Evolutionary conservation across 1,139 yeast species (phyloP), one percentile per base, ranked within the genome.

Genomic region (Pichia sp.): DNA sequence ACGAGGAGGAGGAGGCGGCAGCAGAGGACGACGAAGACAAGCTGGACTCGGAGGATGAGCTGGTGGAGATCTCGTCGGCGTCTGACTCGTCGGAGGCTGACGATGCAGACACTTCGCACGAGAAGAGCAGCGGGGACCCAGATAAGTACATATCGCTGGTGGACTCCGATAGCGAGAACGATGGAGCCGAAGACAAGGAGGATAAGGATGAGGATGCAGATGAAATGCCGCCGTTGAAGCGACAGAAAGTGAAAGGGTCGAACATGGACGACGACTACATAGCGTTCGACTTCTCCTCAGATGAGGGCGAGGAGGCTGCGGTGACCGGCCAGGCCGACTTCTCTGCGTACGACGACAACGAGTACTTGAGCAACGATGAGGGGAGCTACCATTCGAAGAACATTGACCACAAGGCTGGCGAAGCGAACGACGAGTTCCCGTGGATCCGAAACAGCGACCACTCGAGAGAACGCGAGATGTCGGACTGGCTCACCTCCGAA

Each of bases 401-500:
- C 42, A 54, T 60, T 10, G 52, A 50, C 24, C 67, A 63, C 55
- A 66, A 60, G 52, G 56, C 61, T 2, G 70, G 67, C 1, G 62
- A 61, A 6, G 56, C 68, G 20, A 71, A 75, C 51, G 70, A 78
- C 0, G 78, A 80, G 49, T 88, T 74, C 63, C 96, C 97, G 0
- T 90, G 97, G 97, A 79, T 90, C 36, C 76, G 83, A 56, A 82
- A 84, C 60, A 87, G 84, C 61, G 89, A 85, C 62, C 93, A 87
- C 65, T 83, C 90, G 2, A 79, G 75, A 52, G 90, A 86, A 67
- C 77, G 80, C 64, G 92, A 87, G 63, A 81, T 90, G 34, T 86
- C 92, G 1, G 95, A 88, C 63, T 89, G 96, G 95, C 75, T 93
- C 33, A 87, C 96, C 1, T 76, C 80, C 72, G 99, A 93, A 68